Conservation (phyloP, 2,329 filamentous ascomycete genomes). For the Diaporthe sp. region DNA sequence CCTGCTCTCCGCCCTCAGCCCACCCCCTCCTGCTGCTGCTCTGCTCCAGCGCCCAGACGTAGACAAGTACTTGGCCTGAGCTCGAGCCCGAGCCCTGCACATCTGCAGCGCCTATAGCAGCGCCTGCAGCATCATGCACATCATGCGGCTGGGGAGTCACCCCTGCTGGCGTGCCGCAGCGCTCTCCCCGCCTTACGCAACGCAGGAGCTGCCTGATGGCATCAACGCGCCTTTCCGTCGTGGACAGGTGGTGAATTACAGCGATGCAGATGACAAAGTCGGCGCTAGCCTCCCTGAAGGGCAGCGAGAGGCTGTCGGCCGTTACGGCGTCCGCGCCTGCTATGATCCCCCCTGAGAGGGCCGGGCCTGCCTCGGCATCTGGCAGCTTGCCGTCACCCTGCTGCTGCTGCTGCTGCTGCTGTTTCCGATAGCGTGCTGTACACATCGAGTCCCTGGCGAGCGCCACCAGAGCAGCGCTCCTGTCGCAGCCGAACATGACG, state of each 20-base stretch:
- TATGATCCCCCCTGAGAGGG: not conserved
- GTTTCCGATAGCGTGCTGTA: slow-evolving; percentile 28
- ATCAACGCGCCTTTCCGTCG: slow-evolving; percentile 75
- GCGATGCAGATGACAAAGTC: slow-evolving; percentile 97
- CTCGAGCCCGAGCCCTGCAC: not conserved
- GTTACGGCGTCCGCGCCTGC: slow-evolving; percentile 74
- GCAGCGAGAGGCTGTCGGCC: slow-evolving; percentile 85
- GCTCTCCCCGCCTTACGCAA: slow-evolving; percentile 59
- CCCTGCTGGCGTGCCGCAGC: slow-evolving; percentile 47
- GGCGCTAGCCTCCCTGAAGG: slow-evolving; percentile 69
- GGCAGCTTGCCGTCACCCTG: not conserved
- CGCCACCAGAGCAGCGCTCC: slow-evolving; percentile 69
- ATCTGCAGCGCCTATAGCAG: slow-evolving; percentile 4
- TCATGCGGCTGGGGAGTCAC: slow-evolving; percentile 45
- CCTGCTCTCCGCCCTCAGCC: slow-evolving; percentile 85
- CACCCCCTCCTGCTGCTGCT: slow-evolving; percentile 86
- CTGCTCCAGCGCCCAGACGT: slow-evolving; percentile 97
- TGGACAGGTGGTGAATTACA: slow-evolving; percentile 93
- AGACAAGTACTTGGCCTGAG: slow-evolving; percentile 76
- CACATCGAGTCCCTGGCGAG: slow-evolving; percentile 53
- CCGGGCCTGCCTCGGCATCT: not conserved
- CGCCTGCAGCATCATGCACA: slow-evolving; percentile 15
- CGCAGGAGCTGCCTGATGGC: slow-evolving; percentile 78
- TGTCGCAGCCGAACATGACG: slow-evolving; percentile 87
- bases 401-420: slow-evolving; percentile 28